Conservation (phyloP, 2,329 filamentous ascomycete genomes). For the Hymenoscyphus occultus region DNA sequence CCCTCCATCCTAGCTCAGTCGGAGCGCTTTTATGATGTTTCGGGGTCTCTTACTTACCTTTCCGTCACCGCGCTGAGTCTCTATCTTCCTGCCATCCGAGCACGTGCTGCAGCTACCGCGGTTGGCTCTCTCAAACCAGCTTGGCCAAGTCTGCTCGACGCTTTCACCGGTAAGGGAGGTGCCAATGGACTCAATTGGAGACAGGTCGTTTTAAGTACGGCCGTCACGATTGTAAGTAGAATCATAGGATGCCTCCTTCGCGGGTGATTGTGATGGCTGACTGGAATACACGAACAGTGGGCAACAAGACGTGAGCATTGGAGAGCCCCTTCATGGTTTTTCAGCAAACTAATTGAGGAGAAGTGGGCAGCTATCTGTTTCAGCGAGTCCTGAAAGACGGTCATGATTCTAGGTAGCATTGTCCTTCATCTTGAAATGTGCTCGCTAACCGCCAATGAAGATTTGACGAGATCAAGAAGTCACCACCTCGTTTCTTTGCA, state of each 20-base stretch:
- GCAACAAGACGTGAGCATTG: slow-evolving; percentile 52
- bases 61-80: slow-evolving; percentile 61
- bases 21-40: slow-evolving; percentile 67
- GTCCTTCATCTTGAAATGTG: no score
- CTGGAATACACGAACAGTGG: slow-evolving; percentile 43
- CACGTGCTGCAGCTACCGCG: slow-evolving; percentile 46
- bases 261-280: slow-evolving; percentile 4
- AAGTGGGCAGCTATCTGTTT: slow-evolving; percentile 65
- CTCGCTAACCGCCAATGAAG: slow-evolving; percentile 24
- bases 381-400: slow-evolving; percentile 57
- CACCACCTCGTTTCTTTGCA: slow-evolving; percentile 50
- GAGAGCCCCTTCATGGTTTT: background rate
- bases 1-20: slow-evolving; percentile 59
- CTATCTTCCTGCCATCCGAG: slow-evolving; percentile 57
- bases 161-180: slow-evolving; percentile 43
- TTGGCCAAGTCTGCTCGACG: slow-evolving; percentile 46
- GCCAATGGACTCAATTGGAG: slow-evolving; percentile 56
- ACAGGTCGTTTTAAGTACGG: slow-evolving; percentile 51
- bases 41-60: slow-evolving; percentile 64
- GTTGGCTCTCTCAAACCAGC: slow-evolving; percentile 41
- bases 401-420: slow-evolving; percentile 46
- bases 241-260: no score
- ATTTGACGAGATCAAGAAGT: slow-evolving; percentile 53
- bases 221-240: slow-evolving; percentile 44
- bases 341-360: background rate